Conservation (phyloP, 1,284 basidiomycete genomes). For the Apiotrichum akiyoshidainum region DNA sequence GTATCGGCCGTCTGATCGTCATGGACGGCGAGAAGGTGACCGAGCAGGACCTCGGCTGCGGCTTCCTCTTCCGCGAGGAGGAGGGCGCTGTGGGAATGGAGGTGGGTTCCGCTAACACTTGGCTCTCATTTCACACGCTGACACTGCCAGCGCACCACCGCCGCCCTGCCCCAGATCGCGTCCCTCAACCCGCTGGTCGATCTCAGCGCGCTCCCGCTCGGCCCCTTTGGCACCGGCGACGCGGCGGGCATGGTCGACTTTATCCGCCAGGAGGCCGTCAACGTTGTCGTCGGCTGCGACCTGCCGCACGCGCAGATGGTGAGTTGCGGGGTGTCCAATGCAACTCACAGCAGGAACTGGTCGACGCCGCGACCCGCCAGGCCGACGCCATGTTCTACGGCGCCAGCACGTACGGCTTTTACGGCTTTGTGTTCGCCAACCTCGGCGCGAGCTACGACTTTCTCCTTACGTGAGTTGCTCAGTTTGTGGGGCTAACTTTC, state of each 20-base stretch:
- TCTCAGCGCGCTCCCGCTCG: conserved; percentile 63
- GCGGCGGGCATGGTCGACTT: conserved; percentile 59
- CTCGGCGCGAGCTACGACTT: conserved; percentile 74
- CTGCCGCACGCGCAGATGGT: conserved; percentile 66
- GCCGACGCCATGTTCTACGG: conserved; percentile 77
- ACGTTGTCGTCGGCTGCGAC: conserved; percentile 82
- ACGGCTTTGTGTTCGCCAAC: conserved; percentile 93
- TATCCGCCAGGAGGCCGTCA: conserved; percentile 59
- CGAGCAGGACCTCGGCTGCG: conserved; percentile 77
- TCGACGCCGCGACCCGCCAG: conserved; percentile 73
- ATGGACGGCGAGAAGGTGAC: conserved; percentile 55
- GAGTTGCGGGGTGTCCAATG: conserved; percentile 43
- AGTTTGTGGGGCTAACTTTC: background rate
- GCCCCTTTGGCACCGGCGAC: conserved; percentile 50
- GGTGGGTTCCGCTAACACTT: conserved; percentile 53
- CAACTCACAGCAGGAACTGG: conserved; percentile 58
- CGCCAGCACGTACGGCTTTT: conserved; percentile 82
- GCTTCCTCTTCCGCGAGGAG: conserved; percentile 90
- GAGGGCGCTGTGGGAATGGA: conserved; percentile 74
- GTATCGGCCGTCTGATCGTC: conserved; percentile 58
- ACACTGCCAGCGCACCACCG: conserved; percentile 68
- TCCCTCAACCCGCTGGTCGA: conserved; percentile 87
- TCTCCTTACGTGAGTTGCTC: conserved; percentile 65
- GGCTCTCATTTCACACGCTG: background rate
- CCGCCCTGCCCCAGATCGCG: conserved; percentile 76